Conservation (phyloP, 805 yeast species). For the Yamadazyma ubonensis region DNA sequence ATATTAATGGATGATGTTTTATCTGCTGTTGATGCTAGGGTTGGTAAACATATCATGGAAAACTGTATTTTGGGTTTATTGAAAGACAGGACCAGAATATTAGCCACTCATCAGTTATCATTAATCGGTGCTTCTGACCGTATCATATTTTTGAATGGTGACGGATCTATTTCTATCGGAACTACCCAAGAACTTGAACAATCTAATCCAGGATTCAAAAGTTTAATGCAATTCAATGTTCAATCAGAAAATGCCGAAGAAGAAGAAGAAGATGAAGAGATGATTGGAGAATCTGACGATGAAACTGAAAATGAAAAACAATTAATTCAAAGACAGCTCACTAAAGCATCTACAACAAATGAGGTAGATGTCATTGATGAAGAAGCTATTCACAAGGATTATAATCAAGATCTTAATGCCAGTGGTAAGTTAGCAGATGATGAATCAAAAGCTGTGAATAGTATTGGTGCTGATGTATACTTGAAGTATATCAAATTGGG, state of each 20-base stretch:
- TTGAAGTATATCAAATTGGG: conserved; percentile 52
- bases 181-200: conserved; percentile 25
- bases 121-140: conserved; percentile 33
- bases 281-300: conserved; percentile 15
- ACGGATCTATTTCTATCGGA: conserved; percentile 31
- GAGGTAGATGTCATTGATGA: conserved; percentile 24
- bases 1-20: conserved; percentile 35
- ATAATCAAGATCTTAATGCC: conserved; percentile 23
- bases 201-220: conserved; percentile 26
- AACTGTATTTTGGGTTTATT: conserved; percentile 29
- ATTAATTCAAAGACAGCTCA: conserved; percentile 22
- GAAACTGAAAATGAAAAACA: conserved; percentile 19
- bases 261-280: conserved; percentile 20
- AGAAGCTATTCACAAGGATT: conserved; percentile 34
- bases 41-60: conserved; percentile 36
- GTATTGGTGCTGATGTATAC: conserved; percentile 50
- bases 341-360: conserved; percentile 22
- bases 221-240: conserved; percentile 27
- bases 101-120: conserved; percentile 39
- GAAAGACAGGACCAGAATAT: conserved; percentile 30
- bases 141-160: conserved; percentile 31
- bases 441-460: conserved; percentile 61
- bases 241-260: conserved; percentile 19
- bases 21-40: conserved; percentile 39
- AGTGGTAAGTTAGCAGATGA: conserved; percentile 34